Conservation (phyloP, 1,284 basidiomycete species). For the Heliocybe sulcata region DNA sequence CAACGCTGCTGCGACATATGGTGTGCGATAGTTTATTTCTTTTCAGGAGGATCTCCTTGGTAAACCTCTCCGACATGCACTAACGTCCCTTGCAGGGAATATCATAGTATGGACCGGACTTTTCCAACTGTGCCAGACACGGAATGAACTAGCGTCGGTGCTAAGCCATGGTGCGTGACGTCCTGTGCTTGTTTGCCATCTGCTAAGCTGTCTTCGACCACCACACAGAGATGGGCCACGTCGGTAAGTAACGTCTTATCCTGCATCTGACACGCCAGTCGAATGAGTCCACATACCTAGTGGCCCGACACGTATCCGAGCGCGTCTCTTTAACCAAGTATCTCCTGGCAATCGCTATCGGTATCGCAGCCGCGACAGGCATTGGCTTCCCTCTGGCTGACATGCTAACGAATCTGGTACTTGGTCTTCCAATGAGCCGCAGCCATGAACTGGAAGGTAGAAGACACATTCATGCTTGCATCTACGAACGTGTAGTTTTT, state of each 20-base stretch:
- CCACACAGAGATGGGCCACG: conserved; percentile 76
- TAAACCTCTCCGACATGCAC: not conserved
- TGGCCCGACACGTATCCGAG: conserved; percentile 75
- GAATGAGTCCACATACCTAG: conserved; percentile 25
- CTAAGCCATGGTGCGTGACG: conserved; percentile 71
- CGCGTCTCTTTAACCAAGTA: conserved; percentile 55
- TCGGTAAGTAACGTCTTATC: conserved; percentile 36
- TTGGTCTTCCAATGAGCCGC: conserved; percentile 81
- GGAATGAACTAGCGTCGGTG: conserved; percentile 82
- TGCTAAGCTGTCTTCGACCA: not conserved
- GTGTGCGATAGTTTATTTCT: too few species aligned
- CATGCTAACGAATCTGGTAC: conserved; percentile 44
- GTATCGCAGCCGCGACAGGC: conserved; percentile 47
- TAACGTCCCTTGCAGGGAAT: conserved; percentile 35
- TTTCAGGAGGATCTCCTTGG: not conserved
- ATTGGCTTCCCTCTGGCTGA: conserved; percentile 45
- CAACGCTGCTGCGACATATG: conserved; percentile 80
- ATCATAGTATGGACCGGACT: conserved; percentile 92
- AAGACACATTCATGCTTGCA: too few species aligned
- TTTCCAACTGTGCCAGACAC: conserved; percentile 71
- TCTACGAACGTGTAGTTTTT: conserved; percentile 6
- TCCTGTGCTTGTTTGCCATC: not conserved
- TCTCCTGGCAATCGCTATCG: conserved; percentile 36
- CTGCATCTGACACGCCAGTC: conserved; percentile 5
- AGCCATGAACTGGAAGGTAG: conserved; percentile 76